Percentiles rank a stretch among this genome's conserved stretches.
Conservation (phyloP, 208 protist species). For the Trypanosoma brucei region DNA sequence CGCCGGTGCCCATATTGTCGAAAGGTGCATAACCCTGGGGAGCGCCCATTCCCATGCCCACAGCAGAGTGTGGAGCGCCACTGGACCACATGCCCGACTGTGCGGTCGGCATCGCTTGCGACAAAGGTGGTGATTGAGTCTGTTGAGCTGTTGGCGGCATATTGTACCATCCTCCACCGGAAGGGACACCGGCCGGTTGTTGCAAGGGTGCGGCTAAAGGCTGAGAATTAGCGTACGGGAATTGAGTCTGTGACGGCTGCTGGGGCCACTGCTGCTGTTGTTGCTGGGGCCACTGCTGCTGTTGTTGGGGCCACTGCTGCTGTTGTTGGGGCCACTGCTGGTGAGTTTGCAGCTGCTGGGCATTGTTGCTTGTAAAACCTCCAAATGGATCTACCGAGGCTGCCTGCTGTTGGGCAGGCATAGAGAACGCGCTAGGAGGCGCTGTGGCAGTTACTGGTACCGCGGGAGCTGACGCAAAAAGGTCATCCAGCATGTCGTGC, state of each 20-base stretch:
- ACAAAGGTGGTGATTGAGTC: neutral
- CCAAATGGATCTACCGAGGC: neutral
- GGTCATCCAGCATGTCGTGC: conserved; percentile 58
- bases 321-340: conserved; percentile 13
- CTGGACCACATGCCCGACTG: neutral
- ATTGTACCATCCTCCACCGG: neutral
- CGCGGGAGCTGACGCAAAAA: conserved; percentile 48
- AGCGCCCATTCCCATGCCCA: neutral
- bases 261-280: conserved; percentile 9
- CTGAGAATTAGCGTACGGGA: neutral
- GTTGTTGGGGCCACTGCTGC: conserved; percentile 7
- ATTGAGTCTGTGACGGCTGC: neutral
- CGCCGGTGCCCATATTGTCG: neutral
- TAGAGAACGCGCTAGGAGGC: neutral
- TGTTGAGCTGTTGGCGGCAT: neutral
- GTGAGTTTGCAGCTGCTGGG: conserved; percentile 18
- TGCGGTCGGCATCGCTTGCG: neutral
- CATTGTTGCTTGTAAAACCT: neutral
- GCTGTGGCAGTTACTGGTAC: neutral
- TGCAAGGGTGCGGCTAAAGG: neutral
- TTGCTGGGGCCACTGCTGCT: conserved; percentile 11
- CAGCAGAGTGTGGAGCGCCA: too few relatives aligned
- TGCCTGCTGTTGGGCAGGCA: conserved; percentile 2
- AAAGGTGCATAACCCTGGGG: neutral
- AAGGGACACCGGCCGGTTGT: neutral